Percentiles rank a stretch among this genome's conserved stretches.
Conservation (phyloP, 306 rosid species). For the Herpetospermum pedunculosum region DNA sequence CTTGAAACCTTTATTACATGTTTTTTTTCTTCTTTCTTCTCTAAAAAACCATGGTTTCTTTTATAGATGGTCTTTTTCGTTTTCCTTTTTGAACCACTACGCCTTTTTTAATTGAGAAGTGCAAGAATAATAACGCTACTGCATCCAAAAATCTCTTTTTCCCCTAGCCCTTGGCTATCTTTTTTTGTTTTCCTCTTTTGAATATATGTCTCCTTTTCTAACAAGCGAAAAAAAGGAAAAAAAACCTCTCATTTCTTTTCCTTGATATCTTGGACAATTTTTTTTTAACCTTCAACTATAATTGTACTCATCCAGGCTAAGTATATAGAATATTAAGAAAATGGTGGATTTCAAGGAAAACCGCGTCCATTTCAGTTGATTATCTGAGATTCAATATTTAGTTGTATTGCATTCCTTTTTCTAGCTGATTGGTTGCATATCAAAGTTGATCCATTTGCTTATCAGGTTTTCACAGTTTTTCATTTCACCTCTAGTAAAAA, state of each 20-base stretch:
- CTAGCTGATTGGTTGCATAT: background rate
- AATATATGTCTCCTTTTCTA: background rate
- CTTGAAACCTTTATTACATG: background rate
- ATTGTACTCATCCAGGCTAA: background rate
- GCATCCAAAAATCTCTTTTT: background rate
- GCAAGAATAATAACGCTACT: background rate
- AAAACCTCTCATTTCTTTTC: background rate
- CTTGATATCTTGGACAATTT: background rate
- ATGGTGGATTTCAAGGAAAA: background rate
- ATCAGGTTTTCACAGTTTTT: slow-evolving; percentile 92
- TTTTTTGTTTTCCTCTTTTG: background rate
- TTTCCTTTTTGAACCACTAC: background rate
- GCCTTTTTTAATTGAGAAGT: background rate
- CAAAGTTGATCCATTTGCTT: slow-evolving; percentile 12
- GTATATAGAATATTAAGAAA: background rate
- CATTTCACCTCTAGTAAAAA: slow-evolving; percentile 83
- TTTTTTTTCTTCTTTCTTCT: background rate
- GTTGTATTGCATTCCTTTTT: background rate
- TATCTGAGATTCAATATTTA: background rate
- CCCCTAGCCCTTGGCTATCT: background rate
- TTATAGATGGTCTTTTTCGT: background rate
- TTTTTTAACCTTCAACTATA: background rate
- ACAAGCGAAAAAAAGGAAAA: background rate
- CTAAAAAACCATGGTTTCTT: background rate
- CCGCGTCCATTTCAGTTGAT: background rate